Evolutionary conservation across 1,284 basidiomycete genomes (phyloP), one percentile per base, ranked within the genome.

Genomic region (Macrocystidia cucumis): DNA sequence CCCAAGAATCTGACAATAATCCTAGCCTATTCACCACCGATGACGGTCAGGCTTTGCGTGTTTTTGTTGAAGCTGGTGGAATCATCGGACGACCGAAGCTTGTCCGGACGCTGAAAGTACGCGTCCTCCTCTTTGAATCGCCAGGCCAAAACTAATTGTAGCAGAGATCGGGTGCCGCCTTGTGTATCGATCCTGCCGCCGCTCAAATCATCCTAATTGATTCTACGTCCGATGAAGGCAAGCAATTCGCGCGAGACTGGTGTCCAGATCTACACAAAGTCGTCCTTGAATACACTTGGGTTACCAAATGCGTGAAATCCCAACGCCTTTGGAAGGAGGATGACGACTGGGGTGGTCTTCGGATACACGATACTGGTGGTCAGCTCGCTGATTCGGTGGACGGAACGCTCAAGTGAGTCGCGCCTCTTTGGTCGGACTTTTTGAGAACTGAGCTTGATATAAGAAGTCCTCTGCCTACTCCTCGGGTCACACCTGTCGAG

Each of bases 201-300:
- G 69, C 79, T 0, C 54, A 64, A 9, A 59, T 79, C 23, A 69
- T 82, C 28, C 52, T 83, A 9, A 71, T 82, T 3, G 67, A 79
- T 41, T 56, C 67, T 0, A 52, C 56, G n/a, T 63, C 71, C 0
- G 46, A 56, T n/a, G 63, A 68, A 27, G 78, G 76, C 6, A 60
- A 57, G 44, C 59, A 61, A 12, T 69, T 77, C 44, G 63, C 77
- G 39, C 65, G 69, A 28, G 67, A 71, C 20, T 81, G 77, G 75
- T 61, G 63, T 4, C 50, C 52, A 20, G 72, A 74, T 34, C 44
- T 50, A 16, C 55, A 60, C 40, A 78, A 74, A 49, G 59, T 58
- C n/a, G 54, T 63, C 9, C 55, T 78, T 34, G 60, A 69, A 28
- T 59, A 63, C 41, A 44, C 46, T 1, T 76, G 73, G 74, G 62